phyloP scores from a whole-genome alignment of 768 basidiomycete species.

The Fistulinella prunicolor region DNA sequence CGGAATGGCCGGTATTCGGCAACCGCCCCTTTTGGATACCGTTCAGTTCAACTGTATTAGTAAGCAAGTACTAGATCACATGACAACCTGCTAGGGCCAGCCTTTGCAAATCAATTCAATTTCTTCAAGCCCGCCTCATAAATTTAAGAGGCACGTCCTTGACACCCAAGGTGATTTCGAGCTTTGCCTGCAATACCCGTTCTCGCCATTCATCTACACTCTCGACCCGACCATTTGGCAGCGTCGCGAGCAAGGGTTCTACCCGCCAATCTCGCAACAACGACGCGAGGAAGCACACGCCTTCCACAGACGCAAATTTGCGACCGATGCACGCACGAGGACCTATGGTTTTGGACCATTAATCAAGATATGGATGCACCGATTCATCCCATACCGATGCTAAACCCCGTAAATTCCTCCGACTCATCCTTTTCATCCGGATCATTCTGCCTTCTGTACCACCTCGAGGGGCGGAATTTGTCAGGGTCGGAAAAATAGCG shows the following conservation, averaged over 20 bases:
- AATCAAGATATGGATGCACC: background rate
- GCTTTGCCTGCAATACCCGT: slow-evolving; percentile 19
- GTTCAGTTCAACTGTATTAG: background rate
- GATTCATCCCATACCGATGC: slow-evolving; percentile 15
- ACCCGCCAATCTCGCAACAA: slow-evolving; percentile 53
- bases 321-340: slow-evolving; percentile 53
- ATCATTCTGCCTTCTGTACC: slow-evolving; percentile 29
- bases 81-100: too few species aligned
- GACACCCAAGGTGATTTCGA: slow-evolving; percentile 16
- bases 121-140: slow-evolving; percentile 11
- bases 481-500: slow-evolving; percentile 37
- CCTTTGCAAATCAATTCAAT: too few species aligned
- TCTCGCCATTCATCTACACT: slow-evolving; percentile 24
- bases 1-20: background rate
- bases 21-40: slow-evolving; percentile 12
- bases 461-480: slow-evolving; percentile 36
- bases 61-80: too few species aligned
- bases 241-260: slow-evolving; percentile 38
- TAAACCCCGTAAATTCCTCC: slow-evolving; percentile 26
- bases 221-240: slow-evolving; percentile 11
- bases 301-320: slow-evolving; percentile 53
- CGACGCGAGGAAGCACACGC: slow-evolving; percentile 50
- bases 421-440: slow-evolving; percentile 5
- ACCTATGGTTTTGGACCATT: slow-evolving; percentile 27
- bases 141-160: slow-evolving; percentile 23